phyloP scores from a whole-genome alignment of 495 filamentous ascomycete species.

The Pseudoneurospora amorphoporcata region DNA sequence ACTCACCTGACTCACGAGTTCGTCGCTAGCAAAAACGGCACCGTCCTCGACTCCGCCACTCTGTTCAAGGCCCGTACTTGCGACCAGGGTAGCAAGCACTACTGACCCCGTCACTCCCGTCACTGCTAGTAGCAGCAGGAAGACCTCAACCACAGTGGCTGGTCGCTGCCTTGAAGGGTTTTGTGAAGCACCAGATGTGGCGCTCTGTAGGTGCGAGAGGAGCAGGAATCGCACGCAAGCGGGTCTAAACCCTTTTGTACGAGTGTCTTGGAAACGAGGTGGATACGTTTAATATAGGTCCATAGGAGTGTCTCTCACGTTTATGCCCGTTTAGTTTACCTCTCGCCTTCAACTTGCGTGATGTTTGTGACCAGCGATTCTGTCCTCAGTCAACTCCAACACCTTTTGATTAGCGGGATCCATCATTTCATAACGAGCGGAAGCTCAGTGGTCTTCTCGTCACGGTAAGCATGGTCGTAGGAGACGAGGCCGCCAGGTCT shows the following conservation, averaged over 20 bases:
- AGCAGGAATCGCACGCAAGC: neutral
- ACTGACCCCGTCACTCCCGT: neutral
- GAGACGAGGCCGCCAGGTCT: no score
- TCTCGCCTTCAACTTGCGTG: neutral
- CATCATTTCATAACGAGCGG: neutral
- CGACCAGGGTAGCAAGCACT: neutral
- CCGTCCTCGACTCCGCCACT: constrained; percentile 22
- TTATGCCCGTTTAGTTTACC: neutral
- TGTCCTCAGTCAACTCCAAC: neutral
- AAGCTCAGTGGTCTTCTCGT: neutral
- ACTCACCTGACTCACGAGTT: constrained; percentile 26
- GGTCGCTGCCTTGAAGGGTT: neutral
- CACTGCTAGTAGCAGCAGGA: neutral
- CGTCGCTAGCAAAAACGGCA: constrained; percentile 19
- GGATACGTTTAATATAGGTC: neutral
- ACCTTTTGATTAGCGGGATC: neutral
- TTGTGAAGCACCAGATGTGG: neutral
- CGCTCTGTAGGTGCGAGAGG: neutral
- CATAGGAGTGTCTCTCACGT: neutral
- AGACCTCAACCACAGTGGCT: neutral
- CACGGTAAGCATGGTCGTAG: neutral
- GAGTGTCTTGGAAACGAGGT: neutral
- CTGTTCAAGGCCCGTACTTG: constrained; percentile 16
- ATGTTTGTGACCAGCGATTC: neutral
- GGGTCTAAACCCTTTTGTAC: neutral